These are phyloP conservation scores for Suhomyces bribrorum DNA, from an alignment of 1,139 yeast genomes.

Conservation along the genomic window DNA sequence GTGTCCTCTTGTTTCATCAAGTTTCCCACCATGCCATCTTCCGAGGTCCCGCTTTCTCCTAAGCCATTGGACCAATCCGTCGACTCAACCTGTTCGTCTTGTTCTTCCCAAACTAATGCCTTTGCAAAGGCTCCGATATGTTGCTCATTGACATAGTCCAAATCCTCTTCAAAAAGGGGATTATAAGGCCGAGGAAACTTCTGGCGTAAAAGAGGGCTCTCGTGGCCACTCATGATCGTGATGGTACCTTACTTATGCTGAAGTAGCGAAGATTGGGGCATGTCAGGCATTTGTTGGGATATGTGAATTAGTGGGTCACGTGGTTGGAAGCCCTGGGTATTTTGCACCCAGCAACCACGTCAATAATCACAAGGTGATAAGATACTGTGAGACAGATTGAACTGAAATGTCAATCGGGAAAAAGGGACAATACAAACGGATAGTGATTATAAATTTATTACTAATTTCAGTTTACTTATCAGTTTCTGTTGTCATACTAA, in stretches of 20 bases:
- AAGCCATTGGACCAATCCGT: constrained; percentile 1
- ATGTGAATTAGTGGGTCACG: not conserved
- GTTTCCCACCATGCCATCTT: constrained; percentile 6
- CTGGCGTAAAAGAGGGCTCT: not conserved
- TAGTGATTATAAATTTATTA: too few relatives aligned
- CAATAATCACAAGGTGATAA: not conserved
- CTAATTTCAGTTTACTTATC: too few relatives aligned
- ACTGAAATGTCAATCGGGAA: too few relatives aligned
- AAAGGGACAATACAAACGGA: too few relatives aligned
- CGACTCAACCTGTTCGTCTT: constrained; percentile 17
- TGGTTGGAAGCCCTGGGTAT: not conserved
- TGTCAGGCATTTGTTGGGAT: not conserved
- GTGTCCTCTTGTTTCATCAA: constrained; percentile 4
- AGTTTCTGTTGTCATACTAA: too few relatives aligned
- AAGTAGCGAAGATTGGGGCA: too few relatives aligned
- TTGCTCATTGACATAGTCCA: constrained; percentile 37
- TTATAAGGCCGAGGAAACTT: not conserved
- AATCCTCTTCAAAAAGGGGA: constrained; percentile 30
- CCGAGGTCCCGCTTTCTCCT: not conserved
- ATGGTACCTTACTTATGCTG: too few relatives aligned
- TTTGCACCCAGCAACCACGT: not conserved
- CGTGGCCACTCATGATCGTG: not conserved
- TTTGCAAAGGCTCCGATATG: constrained; percentile 45
- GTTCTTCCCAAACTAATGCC: constrained; percentile 43
- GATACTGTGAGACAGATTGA: too few relatives aligned